Conservation (phyloP, 2,329 filamentous ascomycete species). For the Penicillium griseofulvum region DNA sequence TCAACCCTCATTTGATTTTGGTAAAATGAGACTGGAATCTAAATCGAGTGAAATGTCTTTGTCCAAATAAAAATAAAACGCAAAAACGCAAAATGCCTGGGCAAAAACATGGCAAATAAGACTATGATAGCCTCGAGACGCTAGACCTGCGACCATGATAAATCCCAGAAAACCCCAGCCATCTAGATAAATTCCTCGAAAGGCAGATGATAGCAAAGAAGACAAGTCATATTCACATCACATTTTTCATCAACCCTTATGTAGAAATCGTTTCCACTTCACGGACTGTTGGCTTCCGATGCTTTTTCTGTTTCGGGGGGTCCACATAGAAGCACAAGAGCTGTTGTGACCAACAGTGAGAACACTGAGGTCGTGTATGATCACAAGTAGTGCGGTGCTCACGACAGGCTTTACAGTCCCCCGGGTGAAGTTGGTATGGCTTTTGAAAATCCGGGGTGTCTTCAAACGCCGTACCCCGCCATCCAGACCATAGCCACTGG, state of each 20-base stretch:
- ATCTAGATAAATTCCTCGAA: too few relatives aligned
- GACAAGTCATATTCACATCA: not conserved
- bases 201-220: too few relatives aligned
- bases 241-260: not conserved
- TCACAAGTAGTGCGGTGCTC: constrained; percentile 29
- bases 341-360: constrained; percentile 33
- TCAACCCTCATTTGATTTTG: not conserved
- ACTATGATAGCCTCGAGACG: not conserved
- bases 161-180: not conserved
- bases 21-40: not conserved
- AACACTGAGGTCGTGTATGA: constrained; percentile 29
- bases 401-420: constrained; percentile 30
- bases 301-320: constrained; percentile 20
- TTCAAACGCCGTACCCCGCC: constrained; percentile 16
- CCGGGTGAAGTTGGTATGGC: constrained; percentile 7
- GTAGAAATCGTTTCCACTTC: constrained; percentile 1
- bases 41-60: not conserved
- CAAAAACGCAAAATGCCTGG: not conserved
- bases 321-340: constrained; percentile 36
- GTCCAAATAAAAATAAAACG: too few relatives aligned
- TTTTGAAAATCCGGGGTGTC: constrained; percentile 7
- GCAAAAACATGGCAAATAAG: not conserved
- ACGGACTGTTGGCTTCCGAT: constrained; percentile 10
- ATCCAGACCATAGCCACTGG: constrained; percentile 23
- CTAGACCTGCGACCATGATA: not conserved